Percentiles rank a stretch among this genome's conserved stretches.
Conservation (phyloP, 2,329 filamentous ascomycete species). For the Penicillium sp. region DNA sequence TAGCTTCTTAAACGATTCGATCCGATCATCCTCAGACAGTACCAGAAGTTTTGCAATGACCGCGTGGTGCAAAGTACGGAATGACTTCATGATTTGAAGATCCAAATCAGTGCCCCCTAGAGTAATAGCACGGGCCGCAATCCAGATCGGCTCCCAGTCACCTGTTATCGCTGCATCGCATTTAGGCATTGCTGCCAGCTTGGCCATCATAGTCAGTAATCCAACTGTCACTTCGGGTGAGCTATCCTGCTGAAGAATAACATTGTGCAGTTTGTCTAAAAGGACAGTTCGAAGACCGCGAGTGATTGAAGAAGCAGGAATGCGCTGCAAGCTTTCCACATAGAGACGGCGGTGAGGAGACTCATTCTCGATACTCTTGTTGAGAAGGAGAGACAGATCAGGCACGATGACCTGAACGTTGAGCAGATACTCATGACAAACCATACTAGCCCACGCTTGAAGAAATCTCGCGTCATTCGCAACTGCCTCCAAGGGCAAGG, state of each 20-base stretch:
- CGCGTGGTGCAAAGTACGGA: constrained; percentile 40
- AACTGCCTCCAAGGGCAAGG: constrained; percentile 31
- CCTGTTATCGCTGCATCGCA: constrained; percentile 40
- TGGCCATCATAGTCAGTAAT: constrained; percentile 45
- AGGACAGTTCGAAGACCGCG: constrained; percentile 41
- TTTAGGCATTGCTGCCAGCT: constrained; percentile 45
- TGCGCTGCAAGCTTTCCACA: constrained; percentile 41
- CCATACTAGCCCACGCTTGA: constrained; percentile 43
- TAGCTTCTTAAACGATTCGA: constrained; percentile 39
- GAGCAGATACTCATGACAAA: constrained; percentile 46
- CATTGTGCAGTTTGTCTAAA: constrained; percentile 40
- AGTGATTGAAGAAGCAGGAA: constrained; percentile 41
- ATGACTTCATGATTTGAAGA: constrained; percentile 42
- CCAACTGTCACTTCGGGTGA: constrained; percentile 34
- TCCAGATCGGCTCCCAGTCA: constrained; percentile 43
- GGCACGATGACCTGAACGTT: constrained; percentile 37
- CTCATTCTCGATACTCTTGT: constrained; percentile 36
- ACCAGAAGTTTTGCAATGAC: constrained; percentile 41
- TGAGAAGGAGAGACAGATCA: constrained; percentile 40
- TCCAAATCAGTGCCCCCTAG: constrained; percentile 37
- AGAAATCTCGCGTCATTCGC: constrained; percentile 35
- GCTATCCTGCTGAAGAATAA: constrained; percentile 34
- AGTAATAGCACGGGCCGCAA: constrained; percentile 38
- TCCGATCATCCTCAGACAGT: constrained; percentile 39
- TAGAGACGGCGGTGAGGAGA: constrained; percentile 32